phyloP scores from a whole-genome alignment of 2,329 filamentous ascomycete genomes.

The Alternaria alternata region DNA sequence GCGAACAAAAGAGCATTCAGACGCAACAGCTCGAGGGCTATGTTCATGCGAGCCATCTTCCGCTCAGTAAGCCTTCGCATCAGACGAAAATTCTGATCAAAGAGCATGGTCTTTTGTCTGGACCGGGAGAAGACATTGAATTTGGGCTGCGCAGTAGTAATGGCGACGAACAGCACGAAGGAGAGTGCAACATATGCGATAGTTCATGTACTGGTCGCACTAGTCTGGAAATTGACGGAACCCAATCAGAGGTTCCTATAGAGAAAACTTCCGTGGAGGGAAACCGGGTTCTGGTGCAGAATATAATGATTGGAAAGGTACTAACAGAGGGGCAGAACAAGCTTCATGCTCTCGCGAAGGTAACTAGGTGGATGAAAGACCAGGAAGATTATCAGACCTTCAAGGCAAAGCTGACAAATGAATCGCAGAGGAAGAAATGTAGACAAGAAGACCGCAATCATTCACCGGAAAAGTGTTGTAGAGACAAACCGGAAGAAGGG shows the following conservation, averaged over 20 bases:
- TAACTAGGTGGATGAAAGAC: neutral
- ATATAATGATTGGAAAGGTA: no score
- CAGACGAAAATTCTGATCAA: accelerated
- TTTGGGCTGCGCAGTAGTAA: no score
- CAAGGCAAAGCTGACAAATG: neutral
- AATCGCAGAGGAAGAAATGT: neutral
- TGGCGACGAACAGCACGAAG: no score
- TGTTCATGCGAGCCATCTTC: no score
- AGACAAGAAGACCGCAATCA: neutral
- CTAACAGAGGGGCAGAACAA: neutral
- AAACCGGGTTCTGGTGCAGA: accelerated
- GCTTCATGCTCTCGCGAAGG: neutral
- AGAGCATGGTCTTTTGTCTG: no score
- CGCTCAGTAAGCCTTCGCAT: no score
- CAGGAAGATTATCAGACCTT: neutral
- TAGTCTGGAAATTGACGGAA: no score
- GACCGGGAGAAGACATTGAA: accelerated
- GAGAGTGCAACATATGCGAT: neutral
- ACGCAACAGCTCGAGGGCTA: no score
- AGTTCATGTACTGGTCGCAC: no score
- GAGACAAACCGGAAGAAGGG: neutral
- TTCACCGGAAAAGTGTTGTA: neutral
- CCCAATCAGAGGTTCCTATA: no score
- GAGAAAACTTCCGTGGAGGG: no score
- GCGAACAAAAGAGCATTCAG: no score